A percentile compares a stretch with the other conserved stretches of the same genome.
phyloP scores from a whole-genome alignment of 106 monocot genomes.

The Xerophyta viscosa region DNA sequence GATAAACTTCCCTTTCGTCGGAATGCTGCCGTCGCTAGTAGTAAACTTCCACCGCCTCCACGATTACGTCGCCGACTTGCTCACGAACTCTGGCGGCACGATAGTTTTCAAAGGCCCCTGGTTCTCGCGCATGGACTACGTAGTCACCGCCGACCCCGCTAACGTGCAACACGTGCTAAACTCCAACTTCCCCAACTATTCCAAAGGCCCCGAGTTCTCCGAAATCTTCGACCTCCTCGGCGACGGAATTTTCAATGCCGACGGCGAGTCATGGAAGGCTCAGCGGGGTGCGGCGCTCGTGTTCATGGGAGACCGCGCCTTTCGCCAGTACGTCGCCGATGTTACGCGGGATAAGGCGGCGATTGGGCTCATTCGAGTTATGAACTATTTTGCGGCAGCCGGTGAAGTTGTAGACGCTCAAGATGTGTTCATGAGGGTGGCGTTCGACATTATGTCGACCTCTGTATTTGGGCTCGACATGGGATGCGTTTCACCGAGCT shows the following conservation, averaged over 20 bases:
- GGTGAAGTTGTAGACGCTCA: neutral
- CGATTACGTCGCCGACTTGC: neutral
- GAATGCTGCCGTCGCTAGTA: neutral
- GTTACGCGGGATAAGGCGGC: neutral
- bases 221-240: slow-evolving; percentile 8
- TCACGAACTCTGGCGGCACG: neutral
- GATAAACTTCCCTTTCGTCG: slow-evolving; percentile 4
- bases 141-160: slow-evolving; percentile 1
- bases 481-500: neutral
- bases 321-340: neutral
- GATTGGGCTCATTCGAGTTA: neutral
- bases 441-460: slow-evolving; percentile 1
- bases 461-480: neutral
- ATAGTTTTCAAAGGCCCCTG: slow-evolving; percentile 4
- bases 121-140: neutral
- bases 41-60: neutral
- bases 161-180: slow-evolving; percentile 5
- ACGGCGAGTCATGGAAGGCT: neutral
- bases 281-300: neutral
- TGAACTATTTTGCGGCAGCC: neutral
- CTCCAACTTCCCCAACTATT: slow-evolving; percentile 1
- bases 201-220: neutral
- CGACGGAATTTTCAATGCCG: slow-evolving; percentile 6
- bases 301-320: neutral
- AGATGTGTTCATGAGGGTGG: slow-evolving; percentile 6